Evolutionary conservation across 352 stramenopile genomes (phyloP).

Genomic region (Pythium aphanidermatum): DNA sequence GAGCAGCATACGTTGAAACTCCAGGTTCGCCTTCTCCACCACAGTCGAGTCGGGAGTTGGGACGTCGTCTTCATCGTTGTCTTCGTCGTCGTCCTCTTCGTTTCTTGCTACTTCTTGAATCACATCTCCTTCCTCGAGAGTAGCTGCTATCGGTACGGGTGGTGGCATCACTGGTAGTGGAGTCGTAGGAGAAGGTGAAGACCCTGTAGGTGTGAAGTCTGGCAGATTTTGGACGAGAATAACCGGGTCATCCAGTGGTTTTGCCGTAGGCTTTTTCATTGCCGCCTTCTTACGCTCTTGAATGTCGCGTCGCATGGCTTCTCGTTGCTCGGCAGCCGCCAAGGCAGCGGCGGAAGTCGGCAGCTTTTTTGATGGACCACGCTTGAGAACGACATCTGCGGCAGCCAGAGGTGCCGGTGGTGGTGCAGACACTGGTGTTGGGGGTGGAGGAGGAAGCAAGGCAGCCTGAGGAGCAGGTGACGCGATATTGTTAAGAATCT

Average conservation of each 20-base stretch:
- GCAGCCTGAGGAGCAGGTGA: background rate
- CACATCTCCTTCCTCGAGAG: background rate
- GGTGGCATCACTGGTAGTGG: constrained; percentile 8
- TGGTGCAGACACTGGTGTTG: constrained; percentile 1
- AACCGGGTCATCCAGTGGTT: constrained; percentile 51
- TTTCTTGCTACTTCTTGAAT: constrained; percentile 4
- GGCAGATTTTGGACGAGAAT: constrained; percentile 71
- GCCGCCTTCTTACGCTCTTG: constrained; percentile 33
- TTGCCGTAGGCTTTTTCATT: background rate
- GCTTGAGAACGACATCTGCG: background rate
- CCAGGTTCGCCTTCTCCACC: constrained; percentile 31
- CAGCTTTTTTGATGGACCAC: constrained; percentile 9
- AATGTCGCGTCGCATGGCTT: constrained; percentile 34
- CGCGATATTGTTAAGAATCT: constrained; percentile 10
- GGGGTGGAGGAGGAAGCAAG: background rate
- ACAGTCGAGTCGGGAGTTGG: constrained; percentile 13
- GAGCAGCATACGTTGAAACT: constrained; percentile 74
- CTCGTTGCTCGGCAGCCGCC: constrained; percentile 11
- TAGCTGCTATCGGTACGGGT: constrained; percentile 11
- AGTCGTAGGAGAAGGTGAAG: background rate
- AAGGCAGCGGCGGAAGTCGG: constrained; percentile 6
- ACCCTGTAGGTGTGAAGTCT: constrained; percentile 26
- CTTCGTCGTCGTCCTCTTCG: constrained; percentile 1
- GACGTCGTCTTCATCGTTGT: constrained; percentile 15
- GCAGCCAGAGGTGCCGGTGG: background rate